Evolutionary conservation across 306 rosid genomes (phyloP), one percentile per base, ranked within the genome.

Genomic region (Dryas drummondii): DNA sequence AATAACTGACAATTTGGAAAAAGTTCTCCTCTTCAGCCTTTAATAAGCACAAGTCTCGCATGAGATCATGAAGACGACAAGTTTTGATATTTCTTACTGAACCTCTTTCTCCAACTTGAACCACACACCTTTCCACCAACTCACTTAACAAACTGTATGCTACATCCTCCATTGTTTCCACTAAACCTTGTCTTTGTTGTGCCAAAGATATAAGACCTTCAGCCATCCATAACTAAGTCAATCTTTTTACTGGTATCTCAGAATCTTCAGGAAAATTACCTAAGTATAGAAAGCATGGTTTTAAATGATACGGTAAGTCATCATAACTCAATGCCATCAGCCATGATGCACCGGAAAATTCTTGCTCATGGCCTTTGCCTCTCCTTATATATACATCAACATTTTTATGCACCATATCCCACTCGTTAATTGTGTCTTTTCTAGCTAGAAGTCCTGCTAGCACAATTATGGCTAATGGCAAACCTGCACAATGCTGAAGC

Each of bases 231-330:
- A 85, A 14, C 49, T 53, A 81, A 49, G 84, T 74, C 73, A 88
- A 53, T 52, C 80, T 82, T 16, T 76, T 85, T 40, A 57, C 70
- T 4, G 79, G 82, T 49, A 88, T 82, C 62, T 82, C 82, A 7
- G 6, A 77, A 58, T 84, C 87, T 61, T 88, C 87, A 9, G 87
- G 90, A 40, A 82, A 82, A 49, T 86, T 79, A 63, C 88, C 71
- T 17, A 86, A 27, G 26, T 88, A 81, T 4, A 88, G 85, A 56
- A 88, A 88, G 49, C 92, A 88, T 4, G 81, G 89, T 54, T 88
- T 88, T 16, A 88, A 62, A 2, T 85, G 76, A 58, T 12, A 68
- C 17, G 88, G 93, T 75, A 86, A 70, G 4, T 88, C 86, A 62
- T 73, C 45, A 58, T 84, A 88, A 70, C 88, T 86, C 44, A 88